Evolutionary conservation across 1,284 basidiomycete species (phyloP), one percentile per base, ranked within the genome.

Genomic region (Cutaneotrichosporon cavernicola): DNA sequence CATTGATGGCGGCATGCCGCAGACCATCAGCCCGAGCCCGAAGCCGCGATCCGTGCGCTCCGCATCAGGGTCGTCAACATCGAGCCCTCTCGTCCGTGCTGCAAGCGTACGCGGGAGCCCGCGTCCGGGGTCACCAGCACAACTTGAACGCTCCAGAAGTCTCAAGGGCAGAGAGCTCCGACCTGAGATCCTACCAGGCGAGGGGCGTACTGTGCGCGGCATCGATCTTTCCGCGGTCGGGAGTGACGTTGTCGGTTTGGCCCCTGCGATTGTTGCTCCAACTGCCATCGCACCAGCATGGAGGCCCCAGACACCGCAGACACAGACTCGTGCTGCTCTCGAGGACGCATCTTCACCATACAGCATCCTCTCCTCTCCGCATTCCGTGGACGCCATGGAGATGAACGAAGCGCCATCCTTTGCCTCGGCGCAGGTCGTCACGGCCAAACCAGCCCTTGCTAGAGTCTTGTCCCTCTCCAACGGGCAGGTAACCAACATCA

Each of bases 401-500:
- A 31, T 56, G 31, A 22, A 30, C 46, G 43, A 36, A 5, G 40
- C 47, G 14, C 22, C 32, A 34, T 46, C 55, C 11, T 21, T 56
- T 10, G 52, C 43, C 21, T 61, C 60, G 31, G 53, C 60, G 9
- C 60, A 61, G 34, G 55, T 61, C 32, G 60, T 61, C 32, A 61
- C 55, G 22, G 60, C 60, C 22, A 22, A 43, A 9, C 22, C 60
- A n/a, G 60, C 34, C 13, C 46, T 50, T n/a, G 46, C 55, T 22
- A 21, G 58, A 26, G 58, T 53, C 49, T 13, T 60, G 5, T 60
- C 58, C 16, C 32, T 60, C n/a, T 52, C 58, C 9, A 60, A 60
- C 26, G 58, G 58, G 2, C 50, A 59, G 18, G 47, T 50, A 5
- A 50, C 36, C 49, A 40, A 26, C 34, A 38, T 60, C 22, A 43